phyloP scores from a whole-genome alignment of 345 rosid species.

The Corchorus capsularis region DNA sequence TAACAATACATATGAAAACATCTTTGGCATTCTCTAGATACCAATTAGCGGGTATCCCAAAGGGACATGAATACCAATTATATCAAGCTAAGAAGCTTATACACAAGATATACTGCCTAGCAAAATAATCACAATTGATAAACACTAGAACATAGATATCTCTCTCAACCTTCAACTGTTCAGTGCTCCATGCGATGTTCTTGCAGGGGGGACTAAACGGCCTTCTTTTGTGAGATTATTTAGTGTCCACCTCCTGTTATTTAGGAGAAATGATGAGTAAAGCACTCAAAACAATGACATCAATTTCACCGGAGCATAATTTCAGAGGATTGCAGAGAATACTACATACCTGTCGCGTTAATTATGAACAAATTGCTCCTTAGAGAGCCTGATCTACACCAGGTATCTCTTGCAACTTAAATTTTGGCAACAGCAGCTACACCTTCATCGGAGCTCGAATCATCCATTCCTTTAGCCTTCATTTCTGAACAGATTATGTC shows the following conservation, averaged over 20 bases:
- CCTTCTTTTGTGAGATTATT: not conserved
- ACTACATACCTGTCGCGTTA: not conserved
- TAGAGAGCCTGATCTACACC: not conserved
- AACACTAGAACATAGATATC: not conserved
- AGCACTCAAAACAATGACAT: not conserved
- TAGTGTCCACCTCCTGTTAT: not conserved
- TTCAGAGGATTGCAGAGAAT: not conserved
- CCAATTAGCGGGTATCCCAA: too few species aligned
- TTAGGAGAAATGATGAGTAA: not conserved
- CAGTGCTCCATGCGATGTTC: not conserved
- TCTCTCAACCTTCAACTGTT: not conserved
- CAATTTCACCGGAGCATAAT: not conserved
- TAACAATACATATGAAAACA: not conserved
- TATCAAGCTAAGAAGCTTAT: not conserved
- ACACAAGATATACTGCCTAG: not conserved
- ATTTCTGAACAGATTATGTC: slow-evolving; percentile 50
- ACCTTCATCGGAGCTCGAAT: slow-evolving; percentile 22
- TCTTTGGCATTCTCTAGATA: not conserved
- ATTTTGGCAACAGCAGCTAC: slow-evolving; percentile 18
- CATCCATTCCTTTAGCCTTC: slow-evolving; percentile 47
- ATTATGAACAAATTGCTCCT: not conserved
- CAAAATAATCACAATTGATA: not conserved
- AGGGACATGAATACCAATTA: not conserved
- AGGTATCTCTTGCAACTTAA: not conserved
- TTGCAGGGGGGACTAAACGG: not conserved